Evolutionary conservation across 305 asterid genomes (phyloP), one percentile per base, ranked within the genome.

Genomic region (Fraxinus paxiana): DNA sequence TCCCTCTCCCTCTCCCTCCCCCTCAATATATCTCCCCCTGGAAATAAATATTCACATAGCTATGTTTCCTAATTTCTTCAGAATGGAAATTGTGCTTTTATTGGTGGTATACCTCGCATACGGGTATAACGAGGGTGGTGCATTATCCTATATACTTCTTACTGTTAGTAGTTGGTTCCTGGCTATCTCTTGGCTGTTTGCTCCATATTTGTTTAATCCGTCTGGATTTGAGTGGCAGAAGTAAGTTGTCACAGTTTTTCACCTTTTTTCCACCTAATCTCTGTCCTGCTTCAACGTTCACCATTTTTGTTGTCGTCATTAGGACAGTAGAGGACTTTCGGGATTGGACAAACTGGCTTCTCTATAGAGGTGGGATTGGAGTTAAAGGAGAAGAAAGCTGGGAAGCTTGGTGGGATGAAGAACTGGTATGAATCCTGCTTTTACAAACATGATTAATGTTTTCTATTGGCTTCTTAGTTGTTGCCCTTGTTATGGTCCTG

Each of bases 371-470:
- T 81, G 99, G 99, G 84, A 96, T 96, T 84, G 99, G 99, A 82
- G 99, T 96, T 80, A 96, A 90, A 89, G 99, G 98, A 72, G 94
- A 90, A 88, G 99, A 96, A 92, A 96, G 99, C 91, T 94, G 99
- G 99, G 99, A 96, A 88, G 98, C 99, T 76, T 96, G 98, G 98
- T 96, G 99, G 99, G 99, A 96, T 88, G 99, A 92, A 87, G 97
- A 96, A 89, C 87, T 96, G 97, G 98, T 96, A 96, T 77, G 84
- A 20, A 17, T 75, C 24, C 61, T 74, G 6, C 76, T 63, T 77
- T 48, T 51, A 72, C 1, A 17, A 20, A 79, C 10, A 2, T 69
- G 70, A 22, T 77, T 82, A n/a, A 79, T 77, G 18, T 37, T 81
- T 38, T 80, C 77, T 71, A 37, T 67, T 80, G n/a, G 70, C 77